Conservation (phyloP, 352 stramenopile genomes). For the Phytophthora quininea region DNA sequence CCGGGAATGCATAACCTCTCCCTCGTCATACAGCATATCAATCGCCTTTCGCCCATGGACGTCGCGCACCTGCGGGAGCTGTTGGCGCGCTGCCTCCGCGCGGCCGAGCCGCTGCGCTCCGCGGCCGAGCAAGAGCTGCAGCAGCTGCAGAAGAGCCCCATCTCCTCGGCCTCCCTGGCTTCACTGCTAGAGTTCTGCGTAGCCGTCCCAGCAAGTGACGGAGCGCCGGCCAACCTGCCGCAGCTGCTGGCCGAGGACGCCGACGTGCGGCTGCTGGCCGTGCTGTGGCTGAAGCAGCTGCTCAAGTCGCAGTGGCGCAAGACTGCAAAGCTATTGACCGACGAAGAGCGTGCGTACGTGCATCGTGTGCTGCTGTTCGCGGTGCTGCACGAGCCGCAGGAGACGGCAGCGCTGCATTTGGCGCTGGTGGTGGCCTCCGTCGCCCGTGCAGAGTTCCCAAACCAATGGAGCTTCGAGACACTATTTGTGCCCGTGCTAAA, state of each 20-base stretch:
- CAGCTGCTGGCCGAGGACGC: conserved; percentile 39
- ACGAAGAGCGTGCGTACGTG: conserved; percentile 52
- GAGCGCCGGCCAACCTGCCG: conserved; percentile 29
- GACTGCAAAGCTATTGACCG: conserved; percentile 33
- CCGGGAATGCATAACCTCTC: not conserved
- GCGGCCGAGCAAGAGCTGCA: conserved; percentile 65
- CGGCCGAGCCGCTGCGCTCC: conserved; percentile 43
- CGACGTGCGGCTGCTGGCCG: conserved; percentile 65
- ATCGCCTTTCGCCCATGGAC: not conserved
- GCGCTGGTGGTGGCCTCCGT: conserved; percentile 70
- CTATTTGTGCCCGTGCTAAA: conserved; percentile 74
- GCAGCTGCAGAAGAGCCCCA: conserved; percentile 43
- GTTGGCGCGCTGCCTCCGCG: conserved; percentile 51
- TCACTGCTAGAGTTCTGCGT: conserved; percentile 56
- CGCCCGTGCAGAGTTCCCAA: conserved; percentile 77
- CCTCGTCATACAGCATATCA: not conserved
- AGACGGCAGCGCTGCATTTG: conserved; percentile 64
- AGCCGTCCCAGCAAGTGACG: conserved; percentile 36
- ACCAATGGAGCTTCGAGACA: conserved; percentile 63
- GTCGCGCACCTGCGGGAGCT: conserved; percentile 53
- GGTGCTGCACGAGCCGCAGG: conserved; percentile 66
- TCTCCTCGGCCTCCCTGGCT: conserved; percentile 45
- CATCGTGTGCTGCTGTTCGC: conserved; percentile 64
- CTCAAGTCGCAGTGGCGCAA: conserved; percentile 64
- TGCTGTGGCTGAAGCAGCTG: conserved; percentile 83